Evolutionary conservation across 768 basidiomycete species (phyloP).

Genomic region (Suillus americanus): DNA sequence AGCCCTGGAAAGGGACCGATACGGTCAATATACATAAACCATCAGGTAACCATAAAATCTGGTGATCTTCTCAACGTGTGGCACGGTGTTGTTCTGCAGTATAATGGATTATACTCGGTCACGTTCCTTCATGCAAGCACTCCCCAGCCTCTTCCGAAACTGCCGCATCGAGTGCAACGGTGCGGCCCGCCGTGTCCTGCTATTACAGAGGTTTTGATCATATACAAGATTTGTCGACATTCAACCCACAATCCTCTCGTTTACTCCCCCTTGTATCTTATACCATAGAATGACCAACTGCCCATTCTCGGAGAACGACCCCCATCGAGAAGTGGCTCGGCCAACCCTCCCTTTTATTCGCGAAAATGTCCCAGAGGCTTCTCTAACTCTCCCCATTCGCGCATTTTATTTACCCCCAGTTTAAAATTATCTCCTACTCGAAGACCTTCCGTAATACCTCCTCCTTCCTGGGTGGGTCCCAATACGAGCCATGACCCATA

Average conservation of each 20-base stretch:
- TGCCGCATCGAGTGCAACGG: background rate
- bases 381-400: too few relatives aligned
- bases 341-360: too few relatives aligned
- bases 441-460: too few relatives aligned
- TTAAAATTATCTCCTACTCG: too few relatives aligned
- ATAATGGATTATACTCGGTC: constrained; percentile 19
- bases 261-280: constrained; percentile 9
- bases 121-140: constrained; percentile 23
- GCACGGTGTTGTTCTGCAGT: too few relatives aligned
- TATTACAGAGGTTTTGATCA: background rate
- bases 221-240: constrained; percentile 2
- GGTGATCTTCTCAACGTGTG: too few relatives aligned
- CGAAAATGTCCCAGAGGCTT: too few relatives aligned
- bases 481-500: too few relatives aligned
- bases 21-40: background rate
- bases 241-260: constrained; percentile 7
- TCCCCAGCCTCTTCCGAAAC: constrained; percentile 10
- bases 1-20: background rate
- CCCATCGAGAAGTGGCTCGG: constrained; percentile 32
- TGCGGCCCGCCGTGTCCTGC: too few relatives aligned
- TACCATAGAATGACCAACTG: constrained; percentile 29
- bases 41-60: too few relatives aligned
- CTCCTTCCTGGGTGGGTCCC: too few relatives aligned
- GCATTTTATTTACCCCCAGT: too few relatives aligned
- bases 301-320: constrained; percentile 24